Base-by-base conservation (phyloP, 352 stramenopile species). In the Globisporangium middletonii region DNA sequence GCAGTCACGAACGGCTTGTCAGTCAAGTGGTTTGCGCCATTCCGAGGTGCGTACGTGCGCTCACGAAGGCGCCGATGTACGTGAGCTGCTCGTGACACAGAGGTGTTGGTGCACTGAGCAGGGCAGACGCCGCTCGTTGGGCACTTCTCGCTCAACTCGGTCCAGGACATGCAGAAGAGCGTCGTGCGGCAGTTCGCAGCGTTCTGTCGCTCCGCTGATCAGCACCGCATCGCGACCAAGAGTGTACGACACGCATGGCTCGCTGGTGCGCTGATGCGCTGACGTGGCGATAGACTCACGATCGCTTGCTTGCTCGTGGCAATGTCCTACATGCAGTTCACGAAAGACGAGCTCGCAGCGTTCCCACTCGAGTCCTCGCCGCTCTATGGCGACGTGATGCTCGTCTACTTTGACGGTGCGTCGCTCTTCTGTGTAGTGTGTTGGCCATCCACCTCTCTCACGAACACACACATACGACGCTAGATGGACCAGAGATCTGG, bases 21-120 rank as follows among this genome's bases (percentile, higher is more conserved):
- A 0, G 63, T 88, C 51, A 89, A 88, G 59, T 92, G 83, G 83
- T 89, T 83, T 57, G 73, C 67, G 2, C 55, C 57, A 33, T 80
- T 90, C 56, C 68, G 66, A 35, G 73, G 77, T 84, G 33, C 6
- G 38, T 12, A n/a, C 42, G 11, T 23, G 18, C 23, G 23, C 0
- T 23, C 23, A 23, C 23, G 23, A 23, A 23, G 23, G 23, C 23
- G 23, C 23, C 23, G 23, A 23, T 23, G 23, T 23, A 23, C 23
- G 23, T 23, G 23, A 23, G 23, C 23, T 23, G 23, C 23, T 23
- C 23, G 23, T 23, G 23, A 23, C 23, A 23, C 23, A 23, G 48
- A 15, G 7, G 7, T 13, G 16, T 19, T 23, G 42, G 35, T 51
- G 46, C 23, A 51, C 3, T 23, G 23, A 23, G 23, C 18, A 89